Evolutionary conservation across 768 basidiomycete genomes (phyloP).

Genomic region (Sutorius australiensis): DNA sequence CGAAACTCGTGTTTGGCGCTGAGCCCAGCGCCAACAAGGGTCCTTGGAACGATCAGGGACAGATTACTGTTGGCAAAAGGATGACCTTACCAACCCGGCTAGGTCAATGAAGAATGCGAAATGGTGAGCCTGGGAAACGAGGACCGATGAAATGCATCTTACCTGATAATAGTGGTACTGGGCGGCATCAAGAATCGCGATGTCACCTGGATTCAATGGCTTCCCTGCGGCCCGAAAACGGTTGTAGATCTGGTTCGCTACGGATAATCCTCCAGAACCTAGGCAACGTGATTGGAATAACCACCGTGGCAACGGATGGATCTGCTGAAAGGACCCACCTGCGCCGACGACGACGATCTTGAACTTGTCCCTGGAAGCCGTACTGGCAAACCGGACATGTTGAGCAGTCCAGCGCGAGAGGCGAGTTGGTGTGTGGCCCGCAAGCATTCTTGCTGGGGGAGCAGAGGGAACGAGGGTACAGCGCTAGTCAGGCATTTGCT

Average conservation of each 20-base stretch:
- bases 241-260: constrained; percentile 85
- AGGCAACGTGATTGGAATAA: constrained; percentile 8
- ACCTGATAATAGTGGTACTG: constrained; percentile 85
- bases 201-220: constrained; percentile 65
- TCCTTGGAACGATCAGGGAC: constrained; percentile 49
- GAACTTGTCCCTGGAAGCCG: constrained; percentile 49
- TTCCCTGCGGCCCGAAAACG: constrained; percentile 71
- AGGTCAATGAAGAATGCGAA: neutral
- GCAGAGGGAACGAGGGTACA: neutral
- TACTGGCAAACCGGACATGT: constrained; percentile 23
- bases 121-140: constrained; percentile 1
- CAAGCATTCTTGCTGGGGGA: constrained; percentile 3
- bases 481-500: neutral
- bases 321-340: constrained; percentile 45
- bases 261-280: constrained; percentile 81
- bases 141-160: constrained; percentile 5
- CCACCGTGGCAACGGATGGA: neutral
- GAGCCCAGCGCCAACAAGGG: constrained; percentile 88
- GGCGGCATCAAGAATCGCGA: constrained; percentile 81
- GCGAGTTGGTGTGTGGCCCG: constrained; percentile 1
- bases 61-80: neutral
- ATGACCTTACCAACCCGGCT: constrained; percentile 82
- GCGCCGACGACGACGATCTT: constrained; percentile 86
- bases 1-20: constrained; percentile 64
- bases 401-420: constrained; percentile 5